phyloP scores from a whole-genome alignment of 345 rosid species.

The Aethionema arabicum region DNA sequence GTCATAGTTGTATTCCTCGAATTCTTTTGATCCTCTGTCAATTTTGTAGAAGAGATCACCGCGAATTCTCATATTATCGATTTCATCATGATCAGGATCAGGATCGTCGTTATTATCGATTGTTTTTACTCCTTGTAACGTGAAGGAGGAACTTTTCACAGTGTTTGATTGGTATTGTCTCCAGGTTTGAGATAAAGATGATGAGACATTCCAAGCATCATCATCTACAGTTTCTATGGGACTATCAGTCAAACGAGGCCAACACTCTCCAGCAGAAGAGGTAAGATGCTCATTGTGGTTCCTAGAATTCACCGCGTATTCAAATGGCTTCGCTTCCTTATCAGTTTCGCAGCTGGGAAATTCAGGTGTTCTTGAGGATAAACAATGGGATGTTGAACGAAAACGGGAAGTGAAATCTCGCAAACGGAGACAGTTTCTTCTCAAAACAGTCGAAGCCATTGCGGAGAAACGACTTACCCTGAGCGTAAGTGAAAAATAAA shows the following conservation, averaged over 20 bases:
- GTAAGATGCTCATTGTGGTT: too few species aligned
- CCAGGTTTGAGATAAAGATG: constrained; percentile 59
- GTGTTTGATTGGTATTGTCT: constrained; percentile 32
- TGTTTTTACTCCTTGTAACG: constrained; percentile 29
- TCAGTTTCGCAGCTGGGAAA: constrained; percentile 7
- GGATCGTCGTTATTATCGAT: constrained; percentile 26
- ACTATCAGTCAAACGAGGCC: constrained; percentile 32
- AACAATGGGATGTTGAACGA: constrained; percentile 21
- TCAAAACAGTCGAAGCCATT: constrained; percentile 37
- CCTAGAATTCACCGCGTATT: not conserved
- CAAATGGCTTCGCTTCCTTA: not conserved
- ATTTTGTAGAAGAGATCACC: constrained; percentile 83
- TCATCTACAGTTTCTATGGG: constrained; percentile 71
- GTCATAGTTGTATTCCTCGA: constrained; percentile 68
- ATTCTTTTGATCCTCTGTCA: constrained; percentile 74
- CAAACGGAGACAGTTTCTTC: constrained; percentile 28
- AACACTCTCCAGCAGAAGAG: not conserved
- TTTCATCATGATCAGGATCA: constrained; percentile 58
- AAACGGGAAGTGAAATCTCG: constrained; percentile 19
- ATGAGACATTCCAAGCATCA: constrained; percentile 66
- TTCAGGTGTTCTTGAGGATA: constrained; percentile 35
- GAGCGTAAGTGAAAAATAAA: not conserved
- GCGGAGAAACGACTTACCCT: not conserved
- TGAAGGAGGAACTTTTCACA: constrained; percentile 1
- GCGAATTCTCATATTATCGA: constrained; percentile 75